These are phyloP conservation scores for Pseudomassariella vexata DNA, from an alignment of 2,329 filamentous ascomycete genomes.

Conservation along the genomic window DNA sequence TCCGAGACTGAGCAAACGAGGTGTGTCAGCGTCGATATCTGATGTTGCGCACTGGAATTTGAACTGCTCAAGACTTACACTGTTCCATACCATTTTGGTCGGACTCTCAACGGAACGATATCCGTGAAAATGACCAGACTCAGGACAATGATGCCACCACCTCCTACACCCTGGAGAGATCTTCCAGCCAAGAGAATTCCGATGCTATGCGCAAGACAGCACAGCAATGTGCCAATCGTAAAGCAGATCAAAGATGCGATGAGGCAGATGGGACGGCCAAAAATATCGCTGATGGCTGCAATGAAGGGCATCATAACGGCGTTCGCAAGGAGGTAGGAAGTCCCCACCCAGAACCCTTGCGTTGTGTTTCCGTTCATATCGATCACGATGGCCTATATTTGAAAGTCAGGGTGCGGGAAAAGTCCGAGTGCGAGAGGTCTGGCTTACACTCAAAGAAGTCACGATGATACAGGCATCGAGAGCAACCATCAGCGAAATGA, in stretches of 20 bases:
- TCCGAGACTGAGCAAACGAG: conserved; percentile 13
- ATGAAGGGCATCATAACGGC: conserved; percentile 22
- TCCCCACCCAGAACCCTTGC: conserved; percentile 22
- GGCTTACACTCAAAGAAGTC: conserved; percentile 7
- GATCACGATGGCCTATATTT: conserved; percentile 18
- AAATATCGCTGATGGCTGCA: conserved; percentile 25
- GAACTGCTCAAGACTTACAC: conserved; percentile 21
- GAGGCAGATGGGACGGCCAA: conserved; percentile 23
- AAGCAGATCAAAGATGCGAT: conserved; percentile 29
- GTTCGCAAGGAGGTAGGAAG: conserved; percentile 20
- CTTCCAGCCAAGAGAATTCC: conserved; percentile 26
- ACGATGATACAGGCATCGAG: conserved; percentile 7
- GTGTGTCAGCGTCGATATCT: neutral
- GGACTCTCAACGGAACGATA: conserved; percentile 30
- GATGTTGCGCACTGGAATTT: neutral
- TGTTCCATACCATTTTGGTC: conserved; percentile 29
- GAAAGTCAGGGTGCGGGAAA: too few species aligned
- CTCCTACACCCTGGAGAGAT: conserved; percentile 29
- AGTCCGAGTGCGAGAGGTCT: too few species aligned
- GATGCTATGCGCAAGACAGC: conserved; percentile 24
- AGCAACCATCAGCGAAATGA: conserved; percentile 4
- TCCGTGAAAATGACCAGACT: conserved; percentile 30
- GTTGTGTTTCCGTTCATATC: conserved; percentile 18
- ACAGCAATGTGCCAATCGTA: conserved; percentile 30
- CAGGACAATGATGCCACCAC: conserved; percentile 30